Base-by-base conservation (phyloP, 257 asterid species). In the Striga asiatica region DNA sequence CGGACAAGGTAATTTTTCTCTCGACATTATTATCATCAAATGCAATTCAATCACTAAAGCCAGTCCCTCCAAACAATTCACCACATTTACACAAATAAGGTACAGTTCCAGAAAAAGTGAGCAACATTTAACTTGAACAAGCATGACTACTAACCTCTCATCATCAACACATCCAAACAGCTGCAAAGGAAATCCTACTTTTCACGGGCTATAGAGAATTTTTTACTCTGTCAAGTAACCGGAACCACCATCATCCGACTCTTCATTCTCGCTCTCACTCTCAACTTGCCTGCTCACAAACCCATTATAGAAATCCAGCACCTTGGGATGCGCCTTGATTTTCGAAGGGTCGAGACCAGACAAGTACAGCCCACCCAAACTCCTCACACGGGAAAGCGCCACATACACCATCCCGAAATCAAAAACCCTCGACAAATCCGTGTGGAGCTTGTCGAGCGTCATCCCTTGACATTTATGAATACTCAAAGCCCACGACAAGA, bases 391-490 rank as follows among this genome's bases (percentile, higher is more conserved):
- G 80, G 94, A 88, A 60, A 88, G 81, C 9, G 93, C 96, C 56
- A 84, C 94, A 52, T 88, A 88, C 5, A 76, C 96, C 96, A 88
- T 88, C 42, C 93, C 96, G 56, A 27, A 71, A 64, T 69, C 93
- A 54, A 88, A 81, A 69, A 75, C 85, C 14, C 79, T 73, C 2
- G 70, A 58, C 8, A 81, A 70, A 61, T 84, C 76, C 6, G 94
- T 80, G 61, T 73, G 74, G 28, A 88, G 82, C 65, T 74, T 74
- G 48, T 81, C 82, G 3, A 88, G 61, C 54, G 82, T 79, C 94
- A 88, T 84, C 31, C 96, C 96, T 34, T 81, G 94, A 63, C 89
- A 84, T 64, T 84, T 84, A 69, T 84, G 96, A 62, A 88, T 76
- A 70, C 96, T 88, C 34, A 88, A 42, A 66, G 93, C 93, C 96